A percentile compares a stretch with the other conserved stretches of the same genome.
Conservation (phyloP, 2,329 filamentous ascomycete genomes). For the Basipetospora chlamydospora region DNA sequence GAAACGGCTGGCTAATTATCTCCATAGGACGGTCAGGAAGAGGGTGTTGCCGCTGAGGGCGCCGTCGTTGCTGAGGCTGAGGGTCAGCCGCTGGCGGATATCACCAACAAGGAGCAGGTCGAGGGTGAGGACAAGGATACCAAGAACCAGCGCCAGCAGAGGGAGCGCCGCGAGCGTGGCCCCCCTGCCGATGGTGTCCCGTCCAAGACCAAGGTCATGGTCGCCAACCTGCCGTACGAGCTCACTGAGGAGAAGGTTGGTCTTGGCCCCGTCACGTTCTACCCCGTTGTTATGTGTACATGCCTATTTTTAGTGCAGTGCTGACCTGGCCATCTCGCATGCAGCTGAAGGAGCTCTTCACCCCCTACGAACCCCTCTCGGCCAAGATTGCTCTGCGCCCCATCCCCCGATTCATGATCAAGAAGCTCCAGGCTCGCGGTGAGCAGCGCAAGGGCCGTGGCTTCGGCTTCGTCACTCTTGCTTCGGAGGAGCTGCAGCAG, state of each 20-base stretch:
- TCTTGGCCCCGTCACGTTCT: constrained; percentile 6
- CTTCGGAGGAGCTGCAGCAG: constrained; percentile 88
- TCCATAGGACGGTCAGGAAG: constrained; percentile 10
- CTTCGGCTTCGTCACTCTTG: constrained; percentile 94
- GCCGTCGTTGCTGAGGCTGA: constrained; percentile 35
- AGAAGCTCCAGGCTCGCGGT: constrained; percentile 97
- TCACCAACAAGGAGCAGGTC: constrained; percentile 37
- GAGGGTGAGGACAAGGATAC: constrained; percentile 46
- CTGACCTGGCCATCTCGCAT: too few relatives aligned
- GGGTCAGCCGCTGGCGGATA: constrained; percentile 44
- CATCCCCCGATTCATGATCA: constrained; percentile 99
- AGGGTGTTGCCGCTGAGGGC: constrained; percentile 25
- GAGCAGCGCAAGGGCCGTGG: constrained; percentile 98
- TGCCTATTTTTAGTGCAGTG: constrained; percentile 6
- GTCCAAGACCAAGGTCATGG: constrained; percentile 99
- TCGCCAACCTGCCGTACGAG: constrained; percentile 97
- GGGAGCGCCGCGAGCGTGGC: constrained; percentile 66
- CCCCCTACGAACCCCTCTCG: constrained; percentile 77
- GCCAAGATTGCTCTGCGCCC: constrained; percentile 98
- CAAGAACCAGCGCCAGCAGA: constrained; percentile 39
- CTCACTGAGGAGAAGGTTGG: constrained; percentile 90
- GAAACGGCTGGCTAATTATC: too few relatives aligned
- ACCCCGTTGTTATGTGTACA: background rate
- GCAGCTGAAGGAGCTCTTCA: constrained; percentile 94
- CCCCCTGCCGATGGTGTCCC: constrained; percentile 94